These are phyloP conservation scores for Trichoderma sp. DNA, from an alignment of 2,329 filamentous ascomycete species.

Conservation along the genomic window DNA sequence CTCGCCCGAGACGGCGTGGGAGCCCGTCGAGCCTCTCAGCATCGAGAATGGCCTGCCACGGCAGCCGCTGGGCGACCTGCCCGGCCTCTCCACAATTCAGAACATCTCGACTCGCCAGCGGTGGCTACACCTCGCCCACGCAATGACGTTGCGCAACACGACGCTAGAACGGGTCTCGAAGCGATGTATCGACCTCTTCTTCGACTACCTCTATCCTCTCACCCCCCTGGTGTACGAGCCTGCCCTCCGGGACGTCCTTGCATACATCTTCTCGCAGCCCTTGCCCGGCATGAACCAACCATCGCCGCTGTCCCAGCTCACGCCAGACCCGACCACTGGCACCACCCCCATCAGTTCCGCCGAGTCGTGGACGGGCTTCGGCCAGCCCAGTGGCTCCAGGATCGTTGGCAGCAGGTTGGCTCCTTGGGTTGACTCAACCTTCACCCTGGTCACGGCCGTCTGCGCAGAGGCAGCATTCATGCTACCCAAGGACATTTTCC, in stretches of 20 bases:
- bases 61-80: conserved; percentile 13
- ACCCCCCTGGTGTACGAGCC: conserved; percentile 43
- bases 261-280: conserved; percentile 31
- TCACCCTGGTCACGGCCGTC: conserved; percentile 44
- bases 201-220: conserved; percentile 43
- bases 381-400: conserved; percentile 9
- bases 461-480: conserved; percentile 43
- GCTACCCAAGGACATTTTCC: conserved; percentile 40
- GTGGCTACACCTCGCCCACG: conserved; percentile 30
- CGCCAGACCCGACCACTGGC: conserved; percentile 17
- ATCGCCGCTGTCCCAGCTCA: conserved; percentile 17
- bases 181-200: conserved; percentile 41
- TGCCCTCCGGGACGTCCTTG: conserved; percentile 37
- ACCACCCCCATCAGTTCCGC: conserved; percentile 18
- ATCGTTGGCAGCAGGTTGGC: conserved; percentile 24
- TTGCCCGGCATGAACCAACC: conserved; percentile 18
- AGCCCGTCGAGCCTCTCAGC: conserved; percentile 14
- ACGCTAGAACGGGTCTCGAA: conserved; percentile 30
- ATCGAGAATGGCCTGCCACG: conserved; percentile 17
- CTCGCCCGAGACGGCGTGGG: conserved; percentile 20
- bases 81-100: conserved; percentile 11
- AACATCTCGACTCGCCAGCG: conserved; percentile 28
- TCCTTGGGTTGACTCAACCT: conserved; percentile 38
- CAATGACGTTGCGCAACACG: conserved; percentile 28
- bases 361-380: conserved; percentile 17